A percentile compares a stretch with the other conserved stretches of the same genome.
Conservation (phyloP, 495 filamentous ascomycete genomes). For the Penicillium angulare region DNA sequence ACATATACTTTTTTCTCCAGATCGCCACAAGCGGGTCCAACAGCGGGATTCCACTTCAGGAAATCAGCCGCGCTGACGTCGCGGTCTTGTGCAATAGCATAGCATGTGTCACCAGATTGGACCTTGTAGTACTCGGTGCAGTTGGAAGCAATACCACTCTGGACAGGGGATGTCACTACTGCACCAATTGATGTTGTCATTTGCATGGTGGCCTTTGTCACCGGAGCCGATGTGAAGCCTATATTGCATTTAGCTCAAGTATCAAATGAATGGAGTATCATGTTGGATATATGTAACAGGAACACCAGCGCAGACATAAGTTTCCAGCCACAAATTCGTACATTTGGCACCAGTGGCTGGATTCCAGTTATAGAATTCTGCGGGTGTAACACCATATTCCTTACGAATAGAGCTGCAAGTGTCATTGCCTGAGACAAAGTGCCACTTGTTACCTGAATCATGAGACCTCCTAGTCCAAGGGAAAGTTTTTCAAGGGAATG, state of each 20-base stretch:
- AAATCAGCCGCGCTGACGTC: neutral
- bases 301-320: neutral
- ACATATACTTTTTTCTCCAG: neutral
- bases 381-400: no score
- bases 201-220: no score
- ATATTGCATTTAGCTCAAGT: no score
- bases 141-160: neutral
- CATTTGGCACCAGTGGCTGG: neutral
- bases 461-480: no score
- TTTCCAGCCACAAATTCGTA: neutral
- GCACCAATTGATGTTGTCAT: neutral
- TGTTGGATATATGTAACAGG: no score
- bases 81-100: neutral
- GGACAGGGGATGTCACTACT: neutral
- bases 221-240: no score
- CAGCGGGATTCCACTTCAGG: neutral
- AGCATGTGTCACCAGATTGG: neutral
- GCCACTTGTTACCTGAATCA: neutral
- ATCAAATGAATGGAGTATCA: no score
- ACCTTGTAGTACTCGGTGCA: neutral
- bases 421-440: neutral
- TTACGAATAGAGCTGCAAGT: no score
- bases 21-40: neutral
- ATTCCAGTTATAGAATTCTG: neutral
- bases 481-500: no score